Percentiles rank a stretch among this genome's conserved stretches.
phyloP scores from a whole-genome alignment of 2,329 filamentous ascomycete species.

The Paracamarosporium sp. region DNA sequence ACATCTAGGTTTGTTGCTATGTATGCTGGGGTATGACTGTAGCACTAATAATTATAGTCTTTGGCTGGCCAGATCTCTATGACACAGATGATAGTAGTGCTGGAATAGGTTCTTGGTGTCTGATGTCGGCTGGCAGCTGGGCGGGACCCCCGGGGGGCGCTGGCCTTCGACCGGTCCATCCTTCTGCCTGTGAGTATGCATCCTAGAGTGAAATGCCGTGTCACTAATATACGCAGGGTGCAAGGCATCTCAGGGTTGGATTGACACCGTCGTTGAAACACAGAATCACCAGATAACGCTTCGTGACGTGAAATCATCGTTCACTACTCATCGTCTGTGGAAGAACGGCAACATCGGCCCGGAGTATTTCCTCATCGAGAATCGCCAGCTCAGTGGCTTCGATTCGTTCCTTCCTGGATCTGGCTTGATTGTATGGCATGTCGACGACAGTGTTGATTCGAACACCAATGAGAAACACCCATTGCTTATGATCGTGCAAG shows the following conservation, averaged over 20 bases:
- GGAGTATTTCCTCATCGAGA: conserved; percentile 32
- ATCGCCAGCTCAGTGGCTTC: conserved; percentile 24
- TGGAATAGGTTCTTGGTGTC: conserved; percentile 31
- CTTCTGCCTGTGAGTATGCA: conserved; percentile 28
- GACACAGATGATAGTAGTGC: conserved; percentile 27
- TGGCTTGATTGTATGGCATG: conserved; percentile 32
- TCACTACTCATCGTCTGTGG: conserved; percentile 28
- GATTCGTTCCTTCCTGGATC: conserved; percentile 26
- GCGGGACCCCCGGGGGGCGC: no score
- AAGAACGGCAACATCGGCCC: conserved; percentile 23
- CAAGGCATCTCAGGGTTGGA: conserved; percentile 30
- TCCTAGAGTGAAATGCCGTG: not conserved
- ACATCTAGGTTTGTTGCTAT: no score
- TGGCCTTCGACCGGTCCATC: conserved; percentile 28
- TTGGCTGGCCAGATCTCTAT: conserved; percentile 36
- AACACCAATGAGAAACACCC: conserved; percentile 28
- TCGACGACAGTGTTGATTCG: conserved; percentile 20
- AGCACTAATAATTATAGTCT: conserved; percentile 14
- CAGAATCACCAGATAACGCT: conserved; percentile 26
- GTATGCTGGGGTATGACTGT: no score
- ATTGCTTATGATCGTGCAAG: conserved; percentile 29
- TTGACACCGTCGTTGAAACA: conserved; percentile 20
- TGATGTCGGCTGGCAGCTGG: conserved; percentile 29
- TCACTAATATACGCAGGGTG: conserved; percentile 16
- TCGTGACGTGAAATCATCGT: conserved; percentile 23